Percentiles rank a stretch among this genome's conserved stretches.
These are phyloP conservation scores for Rhynchospora tenuis DNA, from an alignment of 176 grass and related monocot species.

Conservation along the genomic window DNA sequence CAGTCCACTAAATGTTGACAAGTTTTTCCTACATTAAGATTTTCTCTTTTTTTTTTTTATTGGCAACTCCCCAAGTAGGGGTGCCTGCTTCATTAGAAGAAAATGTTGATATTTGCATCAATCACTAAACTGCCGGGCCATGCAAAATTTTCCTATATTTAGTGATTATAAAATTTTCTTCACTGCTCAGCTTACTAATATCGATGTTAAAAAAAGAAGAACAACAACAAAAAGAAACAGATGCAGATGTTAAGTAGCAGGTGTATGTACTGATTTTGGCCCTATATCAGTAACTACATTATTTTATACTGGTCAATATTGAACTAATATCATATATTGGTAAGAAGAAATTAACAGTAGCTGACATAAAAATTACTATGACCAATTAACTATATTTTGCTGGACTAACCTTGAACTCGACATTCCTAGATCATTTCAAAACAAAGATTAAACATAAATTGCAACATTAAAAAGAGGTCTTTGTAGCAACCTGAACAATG, in stretches of 20 bases:
- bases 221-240: too few species aligned
- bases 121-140: too few species aligned
- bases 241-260: background rate
- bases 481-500: slow-evolving; percentile 59
- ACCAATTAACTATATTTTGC: background rate
- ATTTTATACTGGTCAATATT: too few species aligned
- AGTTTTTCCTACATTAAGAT: background rate
- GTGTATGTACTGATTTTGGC: background rate
- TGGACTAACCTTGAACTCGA: background rate
- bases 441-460: background rate
- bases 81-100: too few species aligned
- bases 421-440: background rate
- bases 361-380: background rate
- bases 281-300: too few species aligned
- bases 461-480: background rate
- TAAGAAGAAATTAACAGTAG: too few species aligned
- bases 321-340: too few species aligned
- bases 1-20: background rate
- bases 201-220: background rate
- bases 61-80: too few species aligned
- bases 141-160: too few species aligned
- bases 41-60: too few species aligned
- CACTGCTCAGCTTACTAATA: background rate
- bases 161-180: too few species aligned
- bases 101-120: too few species aligned